These are phyloP conservation scores for Verticillium isaacii DNA, from an alignment of 2,329 filamentous ascomycete genomes.

Conservation along the genomic window DNA sequence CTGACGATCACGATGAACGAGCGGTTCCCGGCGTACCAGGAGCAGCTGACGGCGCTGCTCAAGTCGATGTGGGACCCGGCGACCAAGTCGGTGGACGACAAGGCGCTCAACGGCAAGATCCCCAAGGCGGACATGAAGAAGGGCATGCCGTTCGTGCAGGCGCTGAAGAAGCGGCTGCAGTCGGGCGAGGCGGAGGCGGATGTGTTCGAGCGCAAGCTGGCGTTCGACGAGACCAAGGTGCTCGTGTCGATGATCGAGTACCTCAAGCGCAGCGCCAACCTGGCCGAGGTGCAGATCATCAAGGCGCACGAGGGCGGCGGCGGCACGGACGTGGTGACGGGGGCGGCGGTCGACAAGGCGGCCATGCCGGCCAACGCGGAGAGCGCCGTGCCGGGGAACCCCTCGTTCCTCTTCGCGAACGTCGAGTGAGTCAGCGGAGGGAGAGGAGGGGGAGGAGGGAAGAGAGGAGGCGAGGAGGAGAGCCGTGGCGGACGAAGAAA, in stretches of 20 bases:
- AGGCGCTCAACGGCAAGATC: conserved; percentile 72
- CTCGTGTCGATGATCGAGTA: conserved; percentile 74
- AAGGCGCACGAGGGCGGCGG: conserved; percentile 63
- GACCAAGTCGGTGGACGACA: conserved; percentile 67
- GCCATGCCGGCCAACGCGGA: conserved; percentile 59
- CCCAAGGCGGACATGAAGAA: conserved; percentile 92
- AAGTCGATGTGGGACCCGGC: conserved; percentile 62
- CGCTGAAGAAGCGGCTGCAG: conserved; percentile 76
- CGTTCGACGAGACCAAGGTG: conserved; percentile 78
- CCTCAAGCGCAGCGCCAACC: conserved; percentile 69
- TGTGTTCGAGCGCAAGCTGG: conserved; percentile 79
- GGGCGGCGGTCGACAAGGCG: conserved; percentile 51
- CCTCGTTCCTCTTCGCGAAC: conserved; percentile 83
- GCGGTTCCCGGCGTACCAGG: conserved; percentile 85
- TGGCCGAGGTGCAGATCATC: conserved; percentile 67
- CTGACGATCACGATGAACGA: conserved; percentile 79
- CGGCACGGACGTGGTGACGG: conserved; percentile 49
- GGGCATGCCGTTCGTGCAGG: conserved; percentile 94
- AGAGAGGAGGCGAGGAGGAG: no score
- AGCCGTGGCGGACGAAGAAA: no score
- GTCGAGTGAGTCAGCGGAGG: conserved; percentile 36
- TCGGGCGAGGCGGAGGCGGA: conserved; percentile 59
- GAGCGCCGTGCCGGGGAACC: conserved; percentile 73
- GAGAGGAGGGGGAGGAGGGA: not conserved
- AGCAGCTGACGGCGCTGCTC: conserved; percentile 47